Evolutionary conservation across 345 rosid species (phyloP).

Genomic region (Xanthoceras sorbifolium): DNA sequence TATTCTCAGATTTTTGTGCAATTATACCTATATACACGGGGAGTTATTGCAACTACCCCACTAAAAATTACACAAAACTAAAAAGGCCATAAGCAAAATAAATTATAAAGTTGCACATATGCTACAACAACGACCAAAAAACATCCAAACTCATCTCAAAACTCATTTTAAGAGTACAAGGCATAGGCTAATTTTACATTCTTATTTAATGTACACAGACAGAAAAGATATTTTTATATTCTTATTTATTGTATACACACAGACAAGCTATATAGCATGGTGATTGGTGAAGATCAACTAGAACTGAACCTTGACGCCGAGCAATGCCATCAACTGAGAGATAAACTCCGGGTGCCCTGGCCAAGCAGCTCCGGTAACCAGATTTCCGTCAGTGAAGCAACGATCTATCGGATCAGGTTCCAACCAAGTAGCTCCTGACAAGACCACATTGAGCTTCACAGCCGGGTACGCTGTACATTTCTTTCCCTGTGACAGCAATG

Average conservation of each 20-base stretch:
- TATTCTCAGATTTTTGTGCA: too few relatives aligned
- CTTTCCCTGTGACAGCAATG: slow-evolving; percentile 53
- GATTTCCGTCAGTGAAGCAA: slow-evolving; percentile 84
- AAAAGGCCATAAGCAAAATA: not conserved
- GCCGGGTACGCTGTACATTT: slow-evolving; percentile 94
- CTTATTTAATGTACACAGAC: too few relatives aligned
- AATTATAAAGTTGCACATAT: not conserved
- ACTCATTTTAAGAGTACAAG: not conserved
- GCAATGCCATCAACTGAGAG: slow-evolving; percentile 71
- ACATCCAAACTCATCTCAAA: not conserved
- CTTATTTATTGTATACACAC: not conserved
- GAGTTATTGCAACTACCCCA: too few relatives aligned
- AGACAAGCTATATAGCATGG: not conserved
- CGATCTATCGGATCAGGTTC: slow-evolving; percentile 79
- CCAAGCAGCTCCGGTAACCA: slow-evolving; percentile 94
- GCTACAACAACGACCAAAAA: not conserved
- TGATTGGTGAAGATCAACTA: slow-evolving; percentile 19
- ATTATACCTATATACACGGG: too few relatives aligned
- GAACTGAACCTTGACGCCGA: slow-evolving; percentile 62
- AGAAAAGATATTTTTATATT: not conserved
- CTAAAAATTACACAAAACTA: too few relatives aligned
- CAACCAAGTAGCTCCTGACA: slow-evolving; percentile 79
- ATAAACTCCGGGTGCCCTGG: slow-evolving; percentile 91
- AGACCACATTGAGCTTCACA: slow-evolving; percentile 73
- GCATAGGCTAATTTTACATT: not conserved